Conservation (phyloP, 768 basidiomycete genomes). For the Lentinus brumalis region DNA sequence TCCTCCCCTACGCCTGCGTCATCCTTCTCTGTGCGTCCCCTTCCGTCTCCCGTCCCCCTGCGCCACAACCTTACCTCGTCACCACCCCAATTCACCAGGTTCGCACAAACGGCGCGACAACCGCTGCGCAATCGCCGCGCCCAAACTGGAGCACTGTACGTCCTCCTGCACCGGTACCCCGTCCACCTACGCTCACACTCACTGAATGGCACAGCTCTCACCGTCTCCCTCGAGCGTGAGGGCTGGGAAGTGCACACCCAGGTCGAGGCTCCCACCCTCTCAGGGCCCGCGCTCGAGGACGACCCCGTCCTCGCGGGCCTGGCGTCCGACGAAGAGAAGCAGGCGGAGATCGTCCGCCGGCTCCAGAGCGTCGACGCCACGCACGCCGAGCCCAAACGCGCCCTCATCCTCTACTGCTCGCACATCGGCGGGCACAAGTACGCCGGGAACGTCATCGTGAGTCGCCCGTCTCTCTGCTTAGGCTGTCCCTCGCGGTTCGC, state of each 20-base stretch:
- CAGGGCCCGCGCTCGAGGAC: slow-evolving; percentile 61
- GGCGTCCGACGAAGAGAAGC: slow-evolving; percentile 43
- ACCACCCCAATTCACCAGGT: slow-evolving; percentile 47
- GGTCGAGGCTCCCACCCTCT: slow-evolving; percentile 52
- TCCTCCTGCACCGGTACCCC: slow-evolving; percentile 11
- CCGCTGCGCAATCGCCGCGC: slow-evolving; percentile 85
- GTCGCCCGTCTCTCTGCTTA: slow-evolving; percentile 38
- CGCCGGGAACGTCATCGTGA: slow-evolving; percentile 86
- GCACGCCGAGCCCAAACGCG: slow-evolving; percentile 54
- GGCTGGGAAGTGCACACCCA: slow-evolving; percentile 81
- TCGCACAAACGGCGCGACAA: slow-evolving; percentile 94
- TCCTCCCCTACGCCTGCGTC: slow-evolving; percentile 87
- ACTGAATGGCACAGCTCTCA: slow-evolving; percentile 51
- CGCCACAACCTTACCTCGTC: neutral
- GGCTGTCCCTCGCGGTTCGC: slow-evolving; percentile 4
- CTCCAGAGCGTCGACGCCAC: slow-evolving; percentile 51
- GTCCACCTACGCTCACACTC: neutral
- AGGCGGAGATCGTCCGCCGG: slow-evolving; percentile 51
- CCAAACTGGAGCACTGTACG: slow-evolving; percentile 75
- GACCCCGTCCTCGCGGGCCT: slow-evolving; percentile 42
- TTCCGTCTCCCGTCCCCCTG: neutral
- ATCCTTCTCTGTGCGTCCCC: slow-evolving; percentile 81
- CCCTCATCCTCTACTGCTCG: slow-evolving; percentile 82
- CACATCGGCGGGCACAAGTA: slow-evolving; percentile 95
- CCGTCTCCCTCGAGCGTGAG: slow-evolving; percentile 58